A percentile compares a stretch with the other conserved stretches of the same genome.
Evolutionary conservation across 192 early-diverging fungal genomes (phyloP).

Genomic region (Entomortierella beljakovae): DNA sequence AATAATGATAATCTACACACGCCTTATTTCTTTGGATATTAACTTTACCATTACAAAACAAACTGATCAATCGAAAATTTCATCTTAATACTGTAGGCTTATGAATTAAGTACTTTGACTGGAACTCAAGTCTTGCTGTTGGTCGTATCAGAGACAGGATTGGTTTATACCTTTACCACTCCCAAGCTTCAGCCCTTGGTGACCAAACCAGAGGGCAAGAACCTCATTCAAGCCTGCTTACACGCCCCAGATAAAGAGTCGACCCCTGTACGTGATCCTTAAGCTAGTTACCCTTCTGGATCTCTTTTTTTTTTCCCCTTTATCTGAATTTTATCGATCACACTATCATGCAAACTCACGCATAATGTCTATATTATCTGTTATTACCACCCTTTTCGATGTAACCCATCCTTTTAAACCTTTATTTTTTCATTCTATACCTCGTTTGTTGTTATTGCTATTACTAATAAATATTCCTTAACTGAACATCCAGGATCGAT

Average conservation of each 20-base stretch:
- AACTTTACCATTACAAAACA: not conserved
- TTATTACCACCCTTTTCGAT: too few relatives aligned
- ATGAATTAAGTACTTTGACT: constrained; percentile 92
- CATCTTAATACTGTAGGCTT: constrained; percentile 66
- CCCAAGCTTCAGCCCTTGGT: constrained; percentile 94
- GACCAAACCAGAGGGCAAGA: constrained; percentile 91
- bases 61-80: not conserved
- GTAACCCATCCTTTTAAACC: too few relatives aligned
- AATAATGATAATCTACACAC: not conserved
- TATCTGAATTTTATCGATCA: not conserved
- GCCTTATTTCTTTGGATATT: not conserved
- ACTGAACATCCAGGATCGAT: not conserved
- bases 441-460: not conserved
- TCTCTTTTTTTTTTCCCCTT: not conserved
- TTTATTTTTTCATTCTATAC: not conserved
- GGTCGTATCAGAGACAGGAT: constrained; percentile 95
- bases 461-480: not conserved
- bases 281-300: too few relatives aligned
- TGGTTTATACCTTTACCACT: constrained; percentile 96
- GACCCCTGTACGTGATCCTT: constrained; percentile 8
- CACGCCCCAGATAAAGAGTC: constrained; percentile 79
- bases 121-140: constrained; percentile 95
- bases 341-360: too few relatives aligned
- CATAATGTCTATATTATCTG: too few relatives aligned
- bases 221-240: constrained; percentile 93